Conservation (phyloP, 176 grass and related monocot species). For the Avena atlantica region DNA sequence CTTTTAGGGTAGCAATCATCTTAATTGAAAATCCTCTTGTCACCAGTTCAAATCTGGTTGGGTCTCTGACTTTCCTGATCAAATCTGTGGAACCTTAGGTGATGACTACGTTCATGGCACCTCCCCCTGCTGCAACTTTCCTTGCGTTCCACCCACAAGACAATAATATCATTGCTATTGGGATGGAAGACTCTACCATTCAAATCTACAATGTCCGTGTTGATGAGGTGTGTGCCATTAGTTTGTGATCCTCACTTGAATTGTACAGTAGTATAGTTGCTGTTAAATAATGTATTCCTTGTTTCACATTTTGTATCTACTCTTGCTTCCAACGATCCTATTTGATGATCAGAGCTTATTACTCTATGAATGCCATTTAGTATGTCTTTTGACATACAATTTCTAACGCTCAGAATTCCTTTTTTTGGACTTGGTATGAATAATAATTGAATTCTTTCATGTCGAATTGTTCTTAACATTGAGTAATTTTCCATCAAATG, state of each 20-base stretch:
- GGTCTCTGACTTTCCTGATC: neutral
- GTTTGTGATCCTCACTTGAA: slow-evolving; percentile 18
- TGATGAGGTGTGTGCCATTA: slow-evolving; percentile 68
- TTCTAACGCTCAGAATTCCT: neutral
- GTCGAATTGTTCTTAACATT: neutral
- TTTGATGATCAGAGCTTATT: slow-evolving; percentile 1
- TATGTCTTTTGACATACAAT: slow-evolving; percentile 21
- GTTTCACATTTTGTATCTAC: slow-evolving; percentile 17
- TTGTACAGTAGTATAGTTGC: neutral
- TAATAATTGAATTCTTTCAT: slow-evolving; percentile 7
- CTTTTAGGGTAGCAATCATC: neutral
- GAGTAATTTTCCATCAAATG: neutral
- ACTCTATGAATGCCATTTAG: slow-evolving; percentile 3
- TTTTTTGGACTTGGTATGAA: neutral
- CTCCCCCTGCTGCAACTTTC: slow-evolving; percentile 93
- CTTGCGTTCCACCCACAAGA: slow-evolving; percentile 98
- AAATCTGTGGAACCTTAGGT: slow-evolving; percentile 56
- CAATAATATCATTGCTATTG: slow-evolving; percentile 99
- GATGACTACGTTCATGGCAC: slow-evolving; percentile 99
- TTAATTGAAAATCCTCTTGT: no score
- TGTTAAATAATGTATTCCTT: neutral
- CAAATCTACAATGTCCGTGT: slow-evolving; percentile 99
- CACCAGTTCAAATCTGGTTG: neutral
- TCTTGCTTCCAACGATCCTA: neutral
- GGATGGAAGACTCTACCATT: slow-evolving; percentile 98